Conservation (phyloP, 768 basidiomycete genomes). For the Psilocybe subaeruginosa region DNA sequence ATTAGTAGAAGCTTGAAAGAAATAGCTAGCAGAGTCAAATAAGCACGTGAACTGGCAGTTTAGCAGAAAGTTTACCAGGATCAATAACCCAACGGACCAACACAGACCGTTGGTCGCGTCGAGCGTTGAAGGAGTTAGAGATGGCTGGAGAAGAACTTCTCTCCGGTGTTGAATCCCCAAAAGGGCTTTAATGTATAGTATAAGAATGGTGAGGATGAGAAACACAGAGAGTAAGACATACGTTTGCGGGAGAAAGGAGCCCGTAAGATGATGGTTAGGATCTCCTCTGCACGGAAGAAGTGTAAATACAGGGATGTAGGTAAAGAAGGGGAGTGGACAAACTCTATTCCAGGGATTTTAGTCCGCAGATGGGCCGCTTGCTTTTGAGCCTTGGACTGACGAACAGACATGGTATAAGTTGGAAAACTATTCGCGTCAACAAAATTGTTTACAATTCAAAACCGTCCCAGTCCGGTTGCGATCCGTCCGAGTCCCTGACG, state of each 20-base stretch:
- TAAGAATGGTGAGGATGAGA: not conserved
- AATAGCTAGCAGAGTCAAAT: conserved; percentile 41
- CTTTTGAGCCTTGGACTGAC: conserved; percentile 11
- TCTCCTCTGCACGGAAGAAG: conserved; percentile 44
- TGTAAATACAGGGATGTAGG: not conserved
- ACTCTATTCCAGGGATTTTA: conserved; percentile 16
- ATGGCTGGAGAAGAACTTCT: conserved; percentile 36
- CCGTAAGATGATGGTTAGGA: conserved; percentile 61
- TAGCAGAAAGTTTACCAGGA: conserved; percentile 54
- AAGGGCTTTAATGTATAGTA: conserved; percentile 33
- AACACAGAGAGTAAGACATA: conserved; percentile 31
- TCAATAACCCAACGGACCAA: conserved; percentile 76
- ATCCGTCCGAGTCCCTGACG: not conserved
- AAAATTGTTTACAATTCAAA: not conserved
- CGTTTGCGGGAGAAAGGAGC: conserved; percentile 69
- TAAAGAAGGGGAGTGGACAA: not conserved
- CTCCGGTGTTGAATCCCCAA: conserved; percentile 34
- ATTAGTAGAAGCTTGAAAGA: conserved; percentile 70
- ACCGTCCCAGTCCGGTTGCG: not conserved
- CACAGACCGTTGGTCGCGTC: conserved; percentile 27
- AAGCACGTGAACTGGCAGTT: not conserved
- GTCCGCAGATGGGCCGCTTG: conserved; percentile 11
- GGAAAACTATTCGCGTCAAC: not conserved
- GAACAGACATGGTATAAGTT: conserved; percentile 10
- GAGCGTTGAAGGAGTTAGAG: conserved; percentile 11